Base-by-base conservation (phyloP, 495 filamentous ascomycete genomes). In the Lasiosphaeria miniovina region DNA sequence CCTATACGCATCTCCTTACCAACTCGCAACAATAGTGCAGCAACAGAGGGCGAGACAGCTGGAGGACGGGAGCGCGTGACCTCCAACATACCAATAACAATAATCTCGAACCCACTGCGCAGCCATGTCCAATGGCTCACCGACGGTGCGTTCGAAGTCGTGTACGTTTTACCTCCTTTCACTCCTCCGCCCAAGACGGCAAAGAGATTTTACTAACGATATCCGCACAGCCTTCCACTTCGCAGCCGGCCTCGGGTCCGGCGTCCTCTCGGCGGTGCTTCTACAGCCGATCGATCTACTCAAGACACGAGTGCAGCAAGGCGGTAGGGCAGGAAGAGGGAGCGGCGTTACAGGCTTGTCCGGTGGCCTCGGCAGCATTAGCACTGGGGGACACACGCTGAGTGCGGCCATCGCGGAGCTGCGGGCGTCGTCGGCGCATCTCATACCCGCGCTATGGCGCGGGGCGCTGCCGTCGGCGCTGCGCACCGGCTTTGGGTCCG, bases 221-320 rank as follows among this genome's bases (percentile, higher is more conserved):
- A 33, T 53, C 46, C 36, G 36, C 17, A 41, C 51, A 80, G 79
- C 74, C 63, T 93, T 92, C 73, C 93, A 96, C 79, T 95, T 98
- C 77, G 74, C 85, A 59, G 94, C 92, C 57, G 95, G 94, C 60
- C 88, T 96, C 41, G 82, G 82, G 67, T 96, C 93, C 0, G 94
- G 94, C 68, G 81, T 95, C 53, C 82, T 89, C 61, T 90, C 91
- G 46, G 90, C 94, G 59, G 85, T 92, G 59, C 86, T 97, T 64
- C 87, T 98, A 54, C 94, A 98, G 75, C 94, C 94, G 34, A 90
- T 93, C 69, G 94, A 98, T 74, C 89, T 98, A 24, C 87, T 98
- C 73, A 98, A 98, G 77, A 98, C 88, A 41, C 91, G 95, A 49
- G 84, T 98, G 57, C 94, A 99, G 68, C 90, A 94, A 71, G 82